Evolutionary conservation across 2,329 filamentous ascomycete genomes (phyloP).

Genomic region (Aspergillus jensenii): DNA sequence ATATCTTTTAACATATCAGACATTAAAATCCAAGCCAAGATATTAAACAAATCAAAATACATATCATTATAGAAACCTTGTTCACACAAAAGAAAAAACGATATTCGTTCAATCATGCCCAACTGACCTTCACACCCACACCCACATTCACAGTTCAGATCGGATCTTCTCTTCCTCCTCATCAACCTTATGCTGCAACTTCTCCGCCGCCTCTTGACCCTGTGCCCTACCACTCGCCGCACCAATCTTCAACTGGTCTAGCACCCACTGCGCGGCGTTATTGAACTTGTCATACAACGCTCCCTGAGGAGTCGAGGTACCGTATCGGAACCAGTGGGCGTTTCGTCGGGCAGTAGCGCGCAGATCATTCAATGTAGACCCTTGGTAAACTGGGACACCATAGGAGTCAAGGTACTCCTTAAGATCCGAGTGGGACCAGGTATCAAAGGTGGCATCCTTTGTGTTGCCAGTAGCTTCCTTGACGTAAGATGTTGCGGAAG

Average conservation of each 20-base stretch:
- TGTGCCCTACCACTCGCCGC: conserved; percentile 48
- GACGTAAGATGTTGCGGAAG: conserved; percentile 71
- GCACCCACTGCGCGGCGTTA: conserved; percentile 47
- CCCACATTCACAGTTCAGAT: conserved; percentile 29
- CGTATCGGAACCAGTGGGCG: conserved; percentile 74
- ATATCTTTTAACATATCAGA: neutral
- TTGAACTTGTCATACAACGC: conserved; percentile 66
- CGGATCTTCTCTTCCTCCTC: conserved; percentile 49
- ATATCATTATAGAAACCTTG: neutral
- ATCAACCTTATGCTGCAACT: conserved; percentile 44
- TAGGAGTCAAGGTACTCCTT: conserved; percentile 80
- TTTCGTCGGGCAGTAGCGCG: conserved; percentile 71
- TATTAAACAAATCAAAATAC: neutral
- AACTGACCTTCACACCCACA: neutral
- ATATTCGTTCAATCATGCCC: neutral
- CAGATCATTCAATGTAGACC: conserved; percentile 67
- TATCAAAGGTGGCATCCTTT: conserved; percentile 68
- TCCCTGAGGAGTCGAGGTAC: conserved; percentile 64
- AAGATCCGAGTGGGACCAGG: conserved; percentile 69
- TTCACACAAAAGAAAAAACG: conserved; percentile 4
- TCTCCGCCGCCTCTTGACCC: conserved; percentile 49
- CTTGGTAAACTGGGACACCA: conserved; percentile 68
- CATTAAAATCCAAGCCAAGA: neutral
- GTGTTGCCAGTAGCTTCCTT: conserved; percentile 63
- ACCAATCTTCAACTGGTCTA: conserved; percentile 51